A percentile compares a stretch with the other conserved stretches of the same genome.
These are phyloP conservation scores for Antrodiella citrinella DNA, from an alignment of 768 basidiomycete genomes.

Conservation along the genomic window DNA sequence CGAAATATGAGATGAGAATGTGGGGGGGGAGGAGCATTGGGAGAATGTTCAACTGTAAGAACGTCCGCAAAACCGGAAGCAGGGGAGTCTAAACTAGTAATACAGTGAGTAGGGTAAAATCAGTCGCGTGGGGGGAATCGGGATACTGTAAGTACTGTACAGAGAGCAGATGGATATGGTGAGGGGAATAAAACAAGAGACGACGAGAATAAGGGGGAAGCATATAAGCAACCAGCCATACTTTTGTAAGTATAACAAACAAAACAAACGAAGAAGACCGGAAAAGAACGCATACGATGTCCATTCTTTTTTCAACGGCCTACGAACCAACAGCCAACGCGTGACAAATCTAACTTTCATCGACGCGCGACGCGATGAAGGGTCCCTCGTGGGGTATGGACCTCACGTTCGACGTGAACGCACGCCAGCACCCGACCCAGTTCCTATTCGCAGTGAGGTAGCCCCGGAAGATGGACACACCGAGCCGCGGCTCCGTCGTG, in stretches of 20 bases:
- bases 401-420: constrained; percentile 34
- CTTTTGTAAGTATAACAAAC: background rate
- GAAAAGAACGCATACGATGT: background rate
- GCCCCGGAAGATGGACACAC: constrained; percentile 51
- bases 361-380: constrained; percentile 35
- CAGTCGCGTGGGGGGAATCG: background rate
- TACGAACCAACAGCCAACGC: background rate
- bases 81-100: background rate
- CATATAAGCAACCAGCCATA: background rate
- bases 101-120: background rate
- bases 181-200: background rate
- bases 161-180: background rate
- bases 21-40: background rate
- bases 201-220: background rate
- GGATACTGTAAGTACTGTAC: background rate
- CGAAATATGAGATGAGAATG: too few relatives aligned
- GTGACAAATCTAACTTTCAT: background rate
- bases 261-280: background rate
- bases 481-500: constrained; percentile 5
- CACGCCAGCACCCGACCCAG: constrained; percentile 69
- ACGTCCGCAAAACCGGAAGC: background rate
- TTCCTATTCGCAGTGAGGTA: constrained; percentile 58
- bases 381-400: constrained; percentile 54
- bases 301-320: background rate
- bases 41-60: background rate